A percentile compares a stretch with the other conserved stretches of the same genome.
Evolutionary conservation across 164 flowering plant genomes (phyloP).

Genomic region (Vitis rupestris): DNA sequence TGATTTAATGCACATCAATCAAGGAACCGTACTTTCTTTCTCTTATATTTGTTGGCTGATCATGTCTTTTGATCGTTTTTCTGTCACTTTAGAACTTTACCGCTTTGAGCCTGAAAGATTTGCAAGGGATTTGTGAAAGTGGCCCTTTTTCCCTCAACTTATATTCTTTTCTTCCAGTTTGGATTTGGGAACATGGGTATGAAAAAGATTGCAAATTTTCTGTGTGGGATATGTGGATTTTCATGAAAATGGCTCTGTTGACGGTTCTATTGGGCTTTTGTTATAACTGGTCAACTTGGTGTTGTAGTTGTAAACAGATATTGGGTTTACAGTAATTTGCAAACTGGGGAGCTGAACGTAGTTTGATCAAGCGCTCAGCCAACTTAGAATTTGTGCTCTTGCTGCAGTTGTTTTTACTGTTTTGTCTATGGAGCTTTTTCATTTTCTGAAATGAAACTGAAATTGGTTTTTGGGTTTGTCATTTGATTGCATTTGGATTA

Average conservation of each 20-base stretch:
- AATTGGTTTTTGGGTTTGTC: neutral
- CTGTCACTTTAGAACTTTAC: no score
- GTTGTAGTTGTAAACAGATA: neutral
- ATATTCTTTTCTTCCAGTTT: neutral
- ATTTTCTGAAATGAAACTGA: no score
- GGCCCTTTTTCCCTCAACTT: no score
- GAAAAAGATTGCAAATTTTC: neutral
- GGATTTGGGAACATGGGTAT: neutral
- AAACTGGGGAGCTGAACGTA: no score
- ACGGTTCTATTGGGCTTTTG: neutral
- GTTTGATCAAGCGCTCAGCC: no score
- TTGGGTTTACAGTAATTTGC: neutral
- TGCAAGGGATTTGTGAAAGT: neutral
- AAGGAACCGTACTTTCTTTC: no score
- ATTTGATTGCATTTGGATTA: neutral
- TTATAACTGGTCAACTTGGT: neutral
- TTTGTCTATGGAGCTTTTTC: neutral
- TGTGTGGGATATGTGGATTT: neutral
- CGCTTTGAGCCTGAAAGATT: no score
- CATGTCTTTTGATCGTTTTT: no score
- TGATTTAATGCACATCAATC: no score
- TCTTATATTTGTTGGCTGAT: no score
- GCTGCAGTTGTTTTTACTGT: neutral
- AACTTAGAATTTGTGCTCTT: no score
- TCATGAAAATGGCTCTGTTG: neutral